Evolutionary conservation across 306 rosid genomes (phyloP), one percentile per base, ranked within the genome.

Genomic region (Malus orientalis): DNA sequence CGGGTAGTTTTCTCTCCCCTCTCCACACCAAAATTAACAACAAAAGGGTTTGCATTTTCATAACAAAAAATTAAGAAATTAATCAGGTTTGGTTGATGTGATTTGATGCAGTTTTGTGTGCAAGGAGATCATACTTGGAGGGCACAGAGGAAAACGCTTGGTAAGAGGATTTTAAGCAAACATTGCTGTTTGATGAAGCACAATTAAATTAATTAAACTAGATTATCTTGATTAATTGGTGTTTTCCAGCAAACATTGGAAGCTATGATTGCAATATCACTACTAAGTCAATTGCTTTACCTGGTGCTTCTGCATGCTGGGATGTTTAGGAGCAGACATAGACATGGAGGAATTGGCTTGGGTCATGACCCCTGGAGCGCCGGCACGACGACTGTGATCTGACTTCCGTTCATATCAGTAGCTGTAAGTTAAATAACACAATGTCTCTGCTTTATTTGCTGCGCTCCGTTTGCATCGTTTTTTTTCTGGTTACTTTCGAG

Each of bases 111-210:
- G 86, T 33, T 23, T 86, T 3, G 89, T 80, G 0, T 77, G 81
- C 38, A 83, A 83, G 79, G 83, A 80, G 76, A 73, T 77, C n/a
- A 78, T 71, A 32, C 18, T 82, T 33, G 86, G 84, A 1, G 83
- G 85, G 0, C 81, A 45, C 32, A 74, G 81, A 74, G 83, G 85
- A 60, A 86, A 80, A 30, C 85, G 85, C 44, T 78, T 83, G 87
- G 87, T 86, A 70, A 74, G 81, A 55, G 29, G 4, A 8, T 55
- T 29, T 40, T 19, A 38, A 51, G 61, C 49, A 20, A 19, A 55
- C 4, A 18, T 22, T 12, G 14, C 4, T 32, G 33, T 4, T 30
- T 30, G 33, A 30, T 4, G 3, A 5, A 9, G 19, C 20, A 3
- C 49, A 32, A 8, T 19, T 58, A 32, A 23, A 51, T 13, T 3